Evolutionary conservation across 495 filamentous ascomycete genomes (phyloP), one percentile per base, ranked within the genome.

Genomic region (Aspergillus nidulans): DNA sequence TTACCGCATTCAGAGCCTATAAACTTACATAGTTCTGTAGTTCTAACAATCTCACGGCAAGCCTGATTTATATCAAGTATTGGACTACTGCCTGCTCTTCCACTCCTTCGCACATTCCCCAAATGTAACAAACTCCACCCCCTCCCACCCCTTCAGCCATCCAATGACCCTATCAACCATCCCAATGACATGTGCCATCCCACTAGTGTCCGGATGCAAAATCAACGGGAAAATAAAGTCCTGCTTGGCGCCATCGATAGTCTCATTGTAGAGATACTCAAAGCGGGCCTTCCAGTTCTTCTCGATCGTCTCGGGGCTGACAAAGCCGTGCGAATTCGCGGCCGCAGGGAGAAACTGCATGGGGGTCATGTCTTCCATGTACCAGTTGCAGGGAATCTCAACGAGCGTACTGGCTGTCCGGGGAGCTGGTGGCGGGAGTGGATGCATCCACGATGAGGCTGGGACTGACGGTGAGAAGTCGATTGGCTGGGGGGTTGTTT

Each of bases 191-290:
- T 80, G 77, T 42, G 75, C 71, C 75, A 77, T 80, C 8, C 77
- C 77, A 55, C 73, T 76, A 21, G 74, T 78, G 66, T 80, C 77
- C 19, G 77, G 76, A 60, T 80, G 77, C 66, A 77, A 46, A n/a
- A 78, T 57, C 15, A 80, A 48, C 9, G 68, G 65, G 47, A 77
- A 75, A 15, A 77, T 63, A 13, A 57, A 57, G 18, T 52, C 49
- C 6, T 41, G 40, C 1, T 28, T 16, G 21, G 41, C 56, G 3
- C 57, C 56, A 0, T 48, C 44, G 16, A 60, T 62, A 16, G 61
- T 56, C 32, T 66, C 67, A 20, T 57, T n/a, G 23, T 63, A 60
- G 3, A 69, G 50, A 51, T 57, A 69, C 18, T 57, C 30, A 46
- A 79, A 71, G 13, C 72, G 59, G 57, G 77, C 75, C 57, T 61